Evolutionary conservation across 1,284 basidiomycete species (phyloP), one percentile per base, ranked within the genome.

Genomic region (Wolfiporia cocos): DNA sequence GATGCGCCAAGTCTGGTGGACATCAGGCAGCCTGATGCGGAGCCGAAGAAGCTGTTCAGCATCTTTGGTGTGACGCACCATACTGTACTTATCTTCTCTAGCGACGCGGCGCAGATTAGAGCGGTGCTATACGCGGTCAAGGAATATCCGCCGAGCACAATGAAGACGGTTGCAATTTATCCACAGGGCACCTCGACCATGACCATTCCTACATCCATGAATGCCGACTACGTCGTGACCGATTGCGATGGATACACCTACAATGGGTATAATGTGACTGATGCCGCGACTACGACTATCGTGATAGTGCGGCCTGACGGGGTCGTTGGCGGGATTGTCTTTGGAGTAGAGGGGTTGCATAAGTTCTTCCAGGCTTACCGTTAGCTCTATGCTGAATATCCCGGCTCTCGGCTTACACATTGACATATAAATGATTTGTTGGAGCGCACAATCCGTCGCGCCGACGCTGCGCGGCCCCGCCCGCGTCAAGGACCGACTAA

Each of bases 1-100:
- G 66, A 71, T 28, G 65, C 70, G 1, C 58, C 69, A 7, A 61
- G 51, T 6, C 56, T 72, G 5, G 34, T 51, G 21, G 45, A 49
- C 9, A 42, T 47, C 22, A 41, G 15, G 18, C 15, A 3, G 29
- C 19, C 34, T 4, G 35, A 36, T 36, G 11, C 34, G 32, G 53
- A 46, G 2, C 41, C 52, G 15, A 54, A 46, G 2, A 38, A 52
- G 14, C 53, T 63, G 17, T 55, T 57, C 49, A 39, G 52, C 12
- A 47, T 60, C 26, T 50, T 53, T 37, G 46, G 46, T 22, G 41
- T 55, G 6, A 35, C 38, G 15, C 11, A 34, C 11, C 63, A 64
- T 37, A 57, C 58, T 10, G 46, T 59, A 1, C 48, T 65, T 15
- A 26, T 62, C n/a, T 61, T 60, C 46, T 11, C 44, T 18, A 9